phyloP scores from a whole-genome alignment of 805 yeast species.

The Lipomyces kockii region DNA sequence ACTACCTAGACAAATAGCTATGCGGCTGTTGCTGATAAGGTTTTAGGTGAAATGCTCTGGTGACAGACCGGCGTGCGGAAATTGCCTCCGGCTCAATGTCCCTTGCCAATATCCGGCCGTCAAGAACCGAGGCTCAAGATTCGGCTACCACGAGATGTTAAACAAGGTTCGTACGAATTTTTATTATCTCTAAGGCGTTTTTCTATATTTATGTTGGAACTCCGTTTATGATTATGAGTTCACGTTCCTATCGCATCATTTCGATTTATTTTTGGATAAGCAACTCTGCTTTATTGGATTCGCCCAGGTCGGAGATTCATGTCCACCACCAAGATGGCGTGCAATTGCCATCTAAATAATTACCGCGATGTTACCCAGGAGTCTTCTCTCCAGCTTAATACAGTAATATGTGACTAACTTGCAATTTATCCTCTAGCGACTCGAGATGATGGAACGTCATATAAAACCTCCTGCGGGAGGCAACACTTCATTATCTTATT shows the following conservation, averaged over 20 bases:
- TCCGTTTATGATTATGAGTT: background rate
- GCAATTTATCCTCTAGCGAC: conserved; percentile 23
- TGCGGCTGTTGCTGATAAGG: background rate
- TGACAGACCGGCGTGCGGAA: conserved; percentile 47
- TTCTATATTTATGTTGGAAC: background rate
- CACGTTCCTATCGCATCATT: too few species aligned
- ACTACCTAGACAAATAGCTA: conserved; percentile 1
- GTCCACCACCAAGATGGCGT: too few species aligned
- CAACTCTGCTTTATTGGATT: background rate
- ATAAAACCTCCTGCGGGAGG: conserved; percentile 33
- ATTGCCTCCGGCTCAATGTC: conserved; percentile 44
- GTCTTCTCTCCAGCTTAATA: background rate
- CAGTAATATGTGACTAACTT: background rate
- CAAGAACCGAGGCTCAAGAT: conserved; percentile 47
- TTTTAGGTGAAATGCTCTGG: conserved; percentile 45
- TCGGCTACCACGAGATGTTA: conserved; percentile 45
- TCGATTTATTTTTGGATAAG: background rate
- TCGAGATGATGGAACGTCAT: conserved; percentile 39
- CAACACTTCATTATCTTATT: conserved; percentile 29
- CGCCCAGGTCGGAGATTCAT: background rate
- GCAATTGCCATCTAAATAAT: too few species aligned
- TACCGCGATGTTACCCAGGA: background rate
- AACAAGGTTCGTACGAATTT: conserved; percentile 23
- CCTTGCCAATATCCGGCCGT: conserved; percentile 46
- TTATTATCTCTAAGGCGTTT: background rate